Evolutionary conservation across 2,329 filamentous ascomycete species (phyloP).

Genomic region (Talaromyces piceae): DNA sequence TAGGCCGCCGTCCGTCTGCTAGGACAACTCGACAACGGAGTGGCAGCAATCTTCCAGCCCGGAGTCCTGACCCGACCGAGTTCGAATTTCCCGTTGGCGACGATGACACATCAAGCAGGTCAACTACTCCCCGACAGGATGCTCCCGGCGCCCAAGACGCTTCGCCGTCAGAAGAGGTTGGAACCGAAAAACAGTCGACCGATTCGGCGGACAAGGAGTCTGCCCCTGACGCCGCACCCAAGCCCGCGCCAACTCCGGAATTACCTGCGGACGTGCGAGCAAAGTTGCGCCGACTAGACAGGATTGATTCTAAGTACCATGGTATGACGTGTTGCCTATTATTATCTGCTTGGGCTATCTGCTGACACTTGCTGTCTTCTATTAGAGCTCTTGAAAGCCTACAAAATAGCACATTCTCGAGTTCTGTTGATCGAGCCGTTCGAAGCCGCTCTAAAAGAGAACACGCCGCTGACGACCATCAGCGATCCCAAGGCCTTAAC

Average conservation of each 20-base stretch:
- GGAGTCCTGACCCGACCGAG: conserved; percentile 71
- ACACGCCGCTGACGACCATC: conserved; percentile 86
- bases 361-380: conserved; percentile 1
- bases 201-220: conserved; percentile 16
- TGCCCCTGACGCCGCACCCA: conserved; percentile 15
- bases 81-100: conserved; percentile 88
- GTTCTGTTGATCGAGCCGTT: conserved; percentile 87
- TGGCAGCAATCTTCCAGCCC: conserved; percentile 40
- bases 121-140: conserved; percentile 51
- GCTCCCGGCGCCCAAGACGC: conserved; percentile 28
- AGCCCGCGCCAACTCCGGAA: conserved; percentile 37
- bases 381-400: conserved; percentile 81
- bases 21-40: conserved; percentile 26
- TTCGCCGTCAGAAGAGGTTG: conserved; percentile 15
- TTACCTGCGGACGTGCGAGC: conserved; percentile 66
- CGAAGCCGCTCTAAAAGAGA: conserved; percentile 81
- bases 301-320: conserved; percentile 78
- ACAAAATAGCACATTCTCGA: conserved; percentile 80
- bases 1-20: conserved; percentile 28
- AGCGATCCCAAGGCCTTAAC: conserved; percentile 73
- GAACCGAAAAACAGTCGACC: conserved; percentile 16
- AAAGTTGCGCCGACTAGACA: conserved; percentile 79
- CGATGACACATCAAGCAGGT: conserved; percentile 55
- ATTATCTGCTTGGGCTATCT: neutral
- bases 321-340: conserved; percentile 46